Conservation (phyloP, 202 grass and related monocot species). For the Cymbopogon flexuosus region DNA sequence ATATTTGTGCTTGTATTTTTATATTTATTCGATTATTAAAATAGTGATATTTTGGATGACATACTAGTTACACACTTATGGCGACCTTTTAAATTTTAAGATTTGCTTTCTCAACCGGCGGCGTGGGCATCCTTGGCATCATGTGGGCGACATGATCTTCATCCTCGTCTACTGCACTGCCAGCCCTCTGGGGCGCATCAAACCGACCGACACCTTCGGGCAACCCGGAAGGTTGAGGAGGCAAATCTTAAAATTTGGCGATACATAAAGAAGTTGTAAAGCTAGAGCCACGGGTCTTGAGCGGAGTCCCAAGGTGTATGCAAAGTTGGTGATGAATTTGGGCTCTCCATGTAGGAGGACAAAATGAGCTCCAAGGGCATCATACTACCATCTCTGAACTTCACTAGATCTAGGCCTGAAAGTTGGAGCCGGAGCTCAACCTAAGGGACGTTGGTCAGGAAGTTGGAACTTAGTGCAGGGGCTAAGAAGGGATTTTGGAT, state of each 20-base stretch:
- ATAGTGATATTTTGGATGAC: too few relatives aligned
- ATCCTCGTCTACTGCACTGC: conserved; percentile 96
- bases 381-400: not conserved
- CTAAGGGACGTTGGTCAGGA: not conserved
- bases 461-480: not conserved
- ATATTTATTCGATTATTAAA: not conserved
- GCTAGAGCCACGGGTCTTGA: too few relatives aligned
- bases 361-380: too few relatives aligned
- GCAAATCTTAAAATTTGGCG: too few relatives aligned
- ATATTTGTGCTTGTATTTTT: not conserved
- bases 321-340: not conserved
- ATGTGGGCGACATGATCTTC: conserved; percentile 94
- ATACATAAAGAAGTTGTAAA: too few relatives aligned
- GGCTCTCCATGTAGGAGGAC: not conserved
- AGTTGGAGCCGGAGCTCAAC: not conserved
- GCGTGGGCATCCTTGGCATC: conserved; percentile 75
- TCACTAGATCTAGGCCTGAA: not conserved
- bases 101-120: not conserved
- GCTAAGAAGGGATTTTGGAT: not conserved
- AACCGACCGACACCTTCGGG: conserved; percentile 65
- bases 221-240: conserved; percentile 7
- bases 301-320: too few relatives aligned
- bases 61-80: too few relatives aligned
- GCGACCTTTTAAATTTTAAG: too few relatives aligned
- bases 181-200: conserved; percentile 74